Evolutionary conservation across 2,329 filamentous ascomycete genomes (phyloP).

Genomic region (Cercospora nicotianae): DNA sequence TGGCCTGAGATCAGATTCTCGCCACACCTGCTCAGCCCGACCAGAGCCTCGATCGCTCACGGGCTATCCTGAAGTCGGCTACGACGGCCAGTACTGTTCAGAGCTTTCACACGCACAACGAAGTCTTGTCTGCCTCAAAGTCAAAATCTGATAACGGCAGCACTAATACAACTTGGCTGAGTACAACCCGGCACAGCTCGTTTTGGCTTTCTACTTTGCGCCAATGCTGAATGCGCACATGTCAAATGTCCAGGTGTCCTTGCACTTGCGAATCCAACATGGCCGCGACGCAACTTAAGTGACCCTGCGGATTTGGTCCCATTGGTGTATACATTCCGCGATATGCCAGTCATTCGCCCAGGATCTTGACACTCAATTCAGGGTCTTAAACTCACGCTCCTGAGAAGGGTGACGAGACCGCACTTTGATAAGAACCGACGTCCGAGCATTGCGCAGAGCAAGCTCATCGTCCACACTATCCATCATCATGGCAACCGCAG

Average conservation of each 20-base stretch:
- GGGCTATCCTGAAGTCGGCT: not conserved
- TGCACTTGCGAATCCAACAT: not conserved
- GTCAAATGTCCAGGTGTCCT: not conserved
- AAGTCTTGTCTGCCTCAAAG: not conserved
- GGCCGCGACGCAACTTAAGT: not conserved
- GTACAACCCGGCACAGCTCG: not conserved
- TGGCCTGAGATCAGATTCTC: not conserved
- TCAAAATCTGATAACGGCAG: not conserved
- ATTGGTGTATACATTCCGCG: not conserved
- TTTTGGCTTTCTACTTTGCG: not conserved
- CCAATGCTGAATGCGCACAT: not conserved
- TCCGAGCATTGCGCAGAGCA: not conserved
- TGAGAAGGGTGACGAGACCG: constrained; percentile 1
- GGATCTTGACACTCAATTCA: not conserved
- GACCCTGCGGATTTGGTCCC: not conserved
- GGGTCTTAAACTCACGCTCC: constrained; percentile 6
- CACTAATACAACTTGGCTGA: not conserved
- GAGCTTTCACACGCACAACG: not conserved
- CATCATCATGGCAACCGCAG: constrained; percentile 5
- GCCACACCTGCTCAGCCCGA: not conserved
- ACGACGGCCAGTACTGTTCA: not conserved
- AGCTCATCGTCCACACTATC: not conserved
- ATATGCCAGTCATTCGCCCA: constrained; percentile 2
- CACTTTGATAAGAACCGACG: not conserved
- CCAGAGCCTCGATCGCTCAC: not conserved